phyloP scores from a whole-genome alignment of 2,329 filamentous ascomycete species.

The Ascochyta clinopodiicola region DNA sequence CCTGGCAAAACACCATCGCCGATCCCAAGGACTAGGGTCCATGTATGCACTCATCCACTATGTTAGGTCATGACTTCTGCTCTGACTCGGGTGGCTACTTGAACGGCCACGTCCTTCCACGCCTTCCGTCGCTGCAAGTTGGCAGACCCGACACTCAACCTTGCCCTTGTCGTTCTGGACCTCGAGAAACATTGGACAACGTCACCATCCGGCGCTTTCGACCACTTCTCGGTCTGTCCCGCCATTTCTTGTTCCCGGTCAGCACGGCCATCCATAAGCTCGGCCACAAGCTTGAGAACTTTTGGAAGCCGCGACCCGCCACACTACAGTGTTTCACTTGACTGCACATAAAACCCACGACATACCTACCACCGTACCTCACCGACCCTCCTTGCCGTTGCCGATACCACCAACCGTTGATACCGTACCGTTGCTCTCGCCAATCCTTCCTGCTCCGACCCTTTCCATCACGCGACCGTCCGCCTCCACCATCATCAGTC shows the following conservation, averaged over 20 bases:
- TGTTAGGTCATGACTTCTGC: conserved; percentile 18
- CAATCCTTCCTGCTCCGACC: not conserved
- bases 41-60: conserved; percentile 15
- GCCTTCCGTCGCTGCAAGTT: not conserved
- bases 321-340: conserved; percentile 15
- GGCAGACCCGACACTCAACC: conserved; percentile 5
- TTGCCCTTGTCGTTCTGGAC: conserved; percentile 1
- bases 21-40: conserved; percentile 16
- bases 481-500: conserved; percentile 9
- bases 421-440: not conserved
- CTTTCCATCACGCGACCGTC: conserved; percentile 15
- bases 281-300: conserved; percentile 6
- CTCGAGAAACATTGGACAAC: not conserved
- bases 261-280: conserved; percentile 23
- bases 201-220: conserved; percentile 5
- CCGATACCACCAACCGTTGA: not conserved
- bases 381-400: not conserved
- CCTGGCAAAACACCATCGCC: conserved; percentile 30
- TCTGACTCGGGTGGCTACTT: conserved; percentile 9
- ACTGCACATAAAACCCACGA: conserved; percentile 1
- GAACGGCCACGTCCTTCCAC: conserved; percentile 5
- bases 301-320: conserved; percentile 8
- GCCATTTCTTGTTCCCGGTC: conserved; percentile 21
- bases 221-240: not conserved
- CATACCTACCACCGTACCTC: not conserved